A percentile compares a stretch with the other conserved stretches of the same genome.
Evolutionary conservation across 352 stramenopile genomes (phyloP).

Genomic region (Poterioochromonas sp.): DNA sequence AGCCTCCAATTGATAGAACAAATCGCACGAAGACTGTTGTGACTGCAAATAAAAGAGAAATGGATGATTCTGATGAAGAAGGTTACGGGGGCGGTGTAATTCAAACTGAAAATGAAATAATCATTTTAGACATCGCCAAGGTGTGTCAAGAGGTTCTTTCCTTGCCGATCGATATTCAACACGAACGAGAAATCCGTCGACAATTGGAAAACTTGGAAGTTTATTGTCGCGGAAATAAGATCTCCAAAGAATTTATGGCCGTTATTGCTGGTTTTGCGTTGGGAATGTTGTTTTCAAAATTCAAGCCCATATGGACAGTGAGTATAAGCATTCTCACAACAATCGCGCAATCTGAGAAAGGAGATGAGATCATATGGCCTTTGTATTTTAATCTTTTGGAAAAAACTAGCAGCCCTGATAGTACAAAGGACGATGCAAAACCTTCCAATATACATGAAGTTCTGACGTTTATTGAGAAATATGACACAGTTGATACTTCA

Average conservation of each 20-base stretch:
- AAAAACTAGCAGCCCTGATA: neutral
- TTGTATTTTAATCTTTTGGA: neutral
- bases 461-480: neutral
- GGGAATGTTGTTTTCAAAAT: slow-evolving; percentile 6
- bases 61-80: too few species aligned
- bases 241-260: neutral
- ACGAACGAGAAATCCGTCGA: neutral
- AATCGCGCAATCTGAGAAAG: neutral
- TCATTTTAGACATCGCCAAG: neutral
- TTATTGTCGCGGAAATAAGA: neutral
- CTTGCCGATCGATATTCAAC: neutral
- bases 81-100: too few species aligned
- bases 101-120: neutral
- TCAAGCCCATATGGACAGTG: slow-evolving; percentile 4
- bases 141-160: neutral
- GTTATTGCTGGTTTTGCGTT: neutral
- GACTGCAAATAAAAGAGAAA: too few species aligned
- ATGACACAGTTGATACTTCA: neutral
- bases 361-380: slow-evolving; percentile 6
- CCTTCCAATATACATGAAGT: too few species aligned
- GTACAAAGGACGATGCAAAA: neutral
- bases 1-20: too few species aligned
- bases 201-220: neutral
- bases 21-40: too few species aligned
- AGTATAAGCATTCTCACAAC: neutral